phyloP scores from a whole-genome alignment of 2,329 filamentous ascomycete species.

The Nannizziopsis barbatae region DNA sequence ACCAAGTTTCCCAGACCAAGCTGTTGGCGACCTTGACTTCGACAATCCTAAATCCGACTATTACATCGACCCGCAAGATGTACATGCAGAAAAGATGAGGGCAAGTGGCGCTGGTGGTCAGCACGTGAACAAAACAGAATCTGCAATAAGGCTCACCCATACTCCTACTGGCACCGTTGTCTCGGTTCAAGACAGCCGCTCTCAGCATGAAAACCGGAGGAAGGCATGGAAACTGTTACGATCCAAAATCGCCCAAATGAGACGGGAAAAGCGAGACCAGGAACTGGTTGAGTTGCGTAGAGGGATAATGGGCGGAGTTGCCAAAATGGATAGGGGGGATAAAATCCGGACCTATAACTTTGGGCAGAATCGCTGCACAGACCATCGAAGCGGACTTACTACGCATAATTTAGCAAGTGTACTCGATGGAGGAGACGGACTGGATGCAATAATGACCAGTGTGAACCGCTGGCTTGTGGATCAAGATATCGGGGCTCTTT shows the following conservation, averaged over 20 bases:
- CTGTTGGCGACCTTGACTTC: slow-evolving; percentile 48
- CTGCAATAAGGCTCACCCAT: slow-evolving; percentile 85
- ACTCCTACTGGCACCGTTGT: slow-evolving; percentile 76
- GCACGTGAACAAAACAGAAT: slow-evolving; percentile 98
- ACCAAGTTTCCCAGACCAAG: slow-evolving; percentile 59
- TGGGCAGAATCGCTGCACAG: slow-evolving; percentile 68
- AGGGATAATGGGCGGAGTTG: slow-evolving; percentile 65
- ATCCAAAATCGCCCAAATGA: slow-evolving; percentile 65
- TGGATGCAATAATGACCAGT: slow-evolving; percentile 67
- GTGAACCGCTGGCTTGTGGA: slow-evolving; percentile 65
- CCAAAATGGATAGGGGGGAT: slow-evolving; percentile 73
- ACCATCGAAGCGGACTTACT: slow-evolving; percentile 72
- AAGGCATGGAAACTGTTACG: slow-evolving; percentile 78
- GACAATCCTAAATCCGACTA: slow-evolving; percentile 85
- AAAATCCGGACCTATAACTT: slow-evolving; percentile 91
- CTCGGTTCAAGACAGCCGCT: slow-evolving; percentile 83
- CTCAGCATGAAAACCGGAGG: slow-evolving; percentile 79
- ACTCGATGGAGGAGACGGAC: slow-evolving; percentile 59
- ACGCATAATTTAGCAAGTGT: slow-evolving; percentile 70
- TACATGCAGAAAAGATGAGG: slow-evolving; percentile 78
- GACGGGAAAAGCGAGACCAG: slow-evolving; percentile 73
- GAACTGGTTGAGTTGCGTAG: slow-evolving; percentile 62
- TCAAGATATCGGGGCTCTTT: slow-evolving; percentile 60
- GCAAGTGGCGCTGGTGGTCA: slow-evolving; percentile 87
- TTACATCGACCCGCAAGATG: slow-evolving; percentile 74